Percentiles rank a stretch among this genome's conserved stretches.
These are phyloP conservation scores for Cladophialophora immunda DNA, from an alignment of 2,329 filamentous ascomycete species.

Conservation along the genomic window DNA sequence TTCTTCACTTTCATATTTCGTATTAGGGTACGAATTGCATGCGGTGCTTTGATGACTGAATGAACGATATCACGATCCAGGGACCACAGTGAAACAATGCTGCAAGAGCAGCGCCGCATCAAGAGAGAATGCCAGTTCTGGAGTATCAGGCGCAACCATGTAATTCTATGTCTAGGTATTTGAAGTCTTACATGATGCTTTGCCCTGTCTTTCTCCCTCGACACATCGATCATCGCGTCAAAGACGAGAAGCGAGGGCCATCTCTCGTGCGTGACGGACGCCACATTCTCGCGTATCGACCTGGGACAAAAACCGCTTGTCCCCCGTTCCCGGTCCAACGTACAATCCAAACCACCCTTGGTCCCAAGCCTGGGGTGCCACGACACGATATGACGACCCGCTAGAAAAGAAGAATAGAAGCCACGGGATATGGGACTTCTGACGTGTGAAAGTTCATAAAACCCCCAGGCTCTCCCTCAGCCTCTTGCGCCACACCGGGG, in stretches of 20 bases:
- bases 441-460: background rate
- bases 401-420: too few relatives aligned
- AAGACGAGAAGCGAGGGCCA: background rate
- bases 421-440: background rate
- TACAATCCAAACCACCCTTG: too few relatives aligned
- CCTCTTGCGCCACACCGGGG: too few relatives aligned
- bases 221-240: background rate
- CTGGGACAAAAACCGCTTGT: too few relatives aligned
- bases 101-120: background rate
- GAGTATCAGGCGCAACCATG: background rate
- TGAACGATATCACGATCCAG: background rate
- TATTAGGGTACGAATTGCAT: background rate
- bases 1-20: background rate
- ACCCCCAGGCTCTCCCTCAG: background rate
- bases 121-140: background rate
- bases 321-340: too few relatives aligned
- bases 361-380: too few relatives aligned
- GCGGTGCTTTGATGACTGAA: background rate
- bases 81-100: background rate
- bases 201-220: background rate
- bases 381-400: too few relatives aligned
- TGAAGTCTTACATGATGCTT: background rate
- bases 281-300: too few relatives aligned
- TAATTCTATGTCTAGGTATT: conserved; percentile 1
- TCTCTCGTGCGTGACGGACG: too few relatives aligned